Conservation (phyloP, 2,329 filamentous ascomycete genomes). For the Diaporthe ilicicola region DNA sequence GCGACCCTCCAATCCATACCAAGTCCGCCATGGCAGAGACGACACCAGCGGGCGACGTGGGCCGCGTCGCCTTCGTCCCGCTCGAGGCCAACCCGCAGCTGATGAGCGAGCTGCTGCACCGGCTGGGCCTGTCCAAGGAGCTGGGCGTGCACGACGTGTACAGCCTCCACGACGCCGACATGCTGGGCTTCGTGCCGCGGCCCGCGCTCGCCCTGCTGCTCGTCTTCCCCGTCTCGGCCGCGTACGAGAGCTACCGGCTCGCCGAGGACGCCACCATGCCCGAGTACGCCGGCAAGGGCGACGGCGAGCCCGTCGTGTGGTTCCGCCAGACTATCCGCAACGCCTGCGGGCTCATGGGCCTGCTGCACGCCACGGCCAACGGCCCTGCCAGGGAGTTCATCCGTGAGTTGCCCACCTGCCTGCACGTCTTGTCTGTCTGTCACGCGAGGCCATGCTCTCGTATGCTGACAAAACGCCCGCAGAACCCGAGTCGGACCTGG, state of each 20-base stretch:
- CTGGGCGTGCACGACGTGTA: conserved; percentile 91
- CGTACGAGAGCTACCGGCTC: conserved; percentile 80
- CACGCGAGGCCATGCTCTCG: too few species aligned
- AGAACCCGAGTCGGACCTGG: conserved; percentile 65
- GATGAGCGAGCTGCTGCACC: conserved; percentile 83
- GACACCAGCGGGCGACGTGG: conserved; percentile 46
- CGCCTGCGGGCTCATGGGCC: conserved; percentile 88
- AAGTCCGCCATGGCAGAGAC: conserved; percentile 17
- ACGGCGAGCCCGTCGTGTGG: conserved; percentile 83
- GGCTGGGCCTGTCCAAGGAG: conserved; percentile 80
- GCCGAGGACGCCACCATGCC: conserved; percentile 73
- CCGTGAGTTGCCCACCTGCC: conserved; percentile 47
- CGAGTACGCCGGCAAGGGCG: conserved; percentile 74
- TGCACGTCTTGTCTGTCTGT: neutral
- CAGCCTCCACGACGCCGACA: conserved; percentile 84
- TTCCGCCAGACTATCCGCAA: conserved; percentile 95
- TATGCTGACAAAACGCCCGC: too few species aligned
- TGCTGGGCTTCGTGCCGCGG: conserved; percentile 87
- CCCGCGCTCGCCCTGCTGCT: conserved; percentile 89
- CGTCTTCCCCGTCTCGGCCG: conserved; percentile 84
- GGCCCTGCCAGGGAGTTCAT: conserved; percentile 74
- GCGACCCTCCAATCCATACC: neutral
- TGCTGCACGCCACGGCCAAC: conserved; percentile 85
- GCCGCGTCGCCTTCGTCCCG: conserved; percentile 58
- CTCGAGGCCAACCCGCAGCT: conserved; percentile 84